Base-by-base conservation (phyloP, 306 rosid genomes). In the Senna tora region DNA sequence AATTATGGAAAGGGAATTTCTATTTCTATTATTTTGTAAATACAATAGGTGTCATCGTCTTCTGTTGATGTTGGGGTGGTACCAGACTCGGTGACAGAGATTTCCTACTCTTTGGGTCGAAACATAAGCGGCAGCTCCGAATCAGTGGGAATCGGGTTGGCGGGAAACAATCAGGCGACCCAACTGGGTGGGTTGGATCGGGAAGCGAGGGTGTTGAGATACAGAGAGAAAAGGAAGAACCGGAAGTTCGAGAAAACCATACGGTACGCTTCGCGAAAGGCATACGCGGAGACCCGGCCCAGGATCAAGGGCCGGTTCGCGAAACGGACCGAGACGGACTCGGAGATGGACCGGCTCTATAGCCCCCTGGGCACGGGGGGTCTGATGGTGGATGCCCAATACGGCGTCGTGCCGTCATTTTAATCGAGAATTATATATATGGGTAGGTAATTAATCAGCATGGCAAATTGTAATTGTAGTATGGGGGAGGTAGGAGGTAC, bases 331-430 rank as follows among this genome's bases (percentile, higher is more conserved):
- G 82, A 77, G 36, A 64, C 25, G 5, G 74, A 73, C 5, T 36
- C 78, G 42, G 88, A 79, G 1, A 75, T 77, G 13, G 87, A 84
- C 38, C 71, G 63, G 22, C 77, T 76, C 36, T 86, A 75, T 33
- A 72, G 78, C 61, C 67, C 82, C 5, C 63, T 45, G 7, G 16
- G 70, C 6, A 7, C 80, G 0, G 73, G 71, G 21, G 13, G 16
- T 3, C 55, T 79, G 8, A 11, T 71, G 9, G 15, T 52, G 2
- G 88, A 86, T 1, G 33, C 80, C 1, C 90, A 79, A 28, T 88
- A 86, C 80, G 94, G 89, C 82, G 87, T 88, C 77, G 94, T 88
- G 10, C 67, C 91, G 80, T 2, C 87, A 42, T 84, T 86, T 62
- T 82, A 79, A 62, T 17, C 14, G 14, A 5, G 9, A 36, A 0